A percentile compares a stretch with the other conserved stretches of the same genome.
Conservation (phyloP, 1,139 yeast species). For the Pichia sp. region DNA sequence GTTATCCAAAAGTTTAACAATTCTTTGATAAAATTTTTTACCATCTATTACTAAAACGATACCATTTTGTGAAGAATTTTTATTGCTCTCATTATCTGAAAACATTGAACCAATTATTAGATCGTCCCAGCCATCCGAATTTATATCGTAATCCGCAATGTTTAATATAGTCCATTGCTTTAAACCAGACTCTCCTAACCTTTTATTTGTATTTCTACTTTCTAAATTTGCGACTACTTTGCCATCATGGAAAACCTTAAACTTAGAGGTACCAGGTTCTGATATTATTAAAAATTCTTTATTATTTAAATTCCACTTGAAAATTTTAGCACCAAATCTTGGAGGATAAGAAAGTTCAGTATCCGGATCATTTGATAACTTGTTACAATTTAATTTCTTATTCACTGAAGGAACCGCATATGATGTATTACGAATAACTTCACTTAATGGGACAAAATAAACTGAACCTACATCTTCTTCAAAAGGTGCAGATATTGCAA, state of each 20-base stretch:
- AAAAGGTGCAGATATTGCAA: slow-evolving; percentile 46
- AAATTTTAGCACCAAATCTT: slow-evolving; percentile 31
- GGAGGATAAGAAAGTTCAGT: slow-evolving; percentile 17
- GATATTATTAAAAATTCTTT: slow-evolving; percentile 31
- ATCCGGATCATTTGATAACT: too few species aligned
- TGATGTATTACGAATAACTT: slow-evolving; percentile 5
- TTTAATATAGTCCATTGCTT: slow-evolving; percentile 33
- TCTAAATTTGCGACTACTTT: slow-evolving; percentile 17
- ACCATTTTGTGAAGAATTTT: slow-evolving; percentile 35
- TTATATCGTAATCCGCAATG: slow-evolving; percentile 28
- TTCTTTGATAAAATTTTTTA: slow-evolving; percentile 14
- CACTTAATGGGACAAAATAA: slow-evolving; percentile 33
- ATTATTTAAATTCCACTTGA: slow-evolving; percentile 21
- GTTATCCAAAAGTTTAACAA: neutral
- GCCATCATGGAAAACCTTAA: slow-evolving; percentile 18
- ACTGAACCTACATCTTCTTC: slow-evolving; percentile 38
- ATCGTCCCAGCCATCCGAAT: slow-evolving; percentile 35
- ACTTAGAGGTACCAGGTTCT: slow-evolving; percentile 32
- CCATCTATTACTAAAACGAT: slow-evolving; percentile 36
- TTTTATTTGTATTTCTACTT: slow-evolving; percentile 14
- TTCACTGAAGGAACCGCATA: too few species aligned
- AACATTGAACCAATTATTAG: slow-evolving; percentile 40
- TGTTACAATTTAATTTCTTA: too few species aligned
- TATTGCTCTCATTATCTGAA: slow-evolving; percentile 26
- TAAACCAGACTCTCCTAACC: slow-evolving; percentile 35